Evolutionary conservation across 352 stramenopile species (phyloP), one percentile per base, ranked within the genome.

Genomic region (Phytophthora syringae): DNA sequence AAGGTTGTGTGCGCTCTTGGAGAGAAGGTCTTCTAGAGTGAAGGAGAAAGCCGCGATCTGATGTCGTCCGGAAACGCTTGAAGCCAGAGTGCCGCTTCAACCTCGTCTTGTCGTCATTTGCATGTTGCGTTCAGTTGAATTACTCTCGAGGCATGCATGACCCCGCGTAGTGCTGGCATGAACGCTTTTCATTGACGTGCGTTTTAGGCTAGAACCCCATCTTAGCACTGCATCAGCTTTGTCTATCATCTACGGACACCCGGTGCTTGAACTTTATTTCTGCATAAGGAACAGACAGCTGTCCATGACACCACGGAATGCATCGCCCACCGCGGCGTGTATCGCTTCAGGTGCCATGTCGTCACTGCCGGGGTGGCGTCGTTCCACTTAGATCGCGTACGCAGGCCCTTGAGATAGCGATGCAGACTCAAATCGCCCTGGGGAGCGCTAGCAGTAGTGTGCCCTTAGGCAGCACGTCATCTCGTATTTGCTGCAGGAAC

Each of bases 241-340:
- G 18, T 58, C 42, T 67, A 59, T 54, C 22, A 21, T 50, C 50
- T 21, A 43, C 3, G 30, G 20, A 30, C 18, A 52, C 20, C 36
- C 25, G 11, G 39, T 13, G 18, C n/a, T 13, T 37, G 16, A 27
- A 18, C 20, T 76, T 52, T 64, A 51, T 61, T 88, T 90, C 43
- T 90, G 84, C 65, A 60, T 80, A 22, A 94, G 73, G 70, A 95
- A 95, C 12, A 90, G 55, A 45, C 82, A 91, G 42, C 82, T 88
- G 44, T 95, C 88, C 67, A 92, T 87, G 3, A 67, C 75, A 11
- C 86, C 84, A 36, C 77, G 67, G 49, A 90, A 86, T 3, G 88
- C 88, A 62, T 94, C 86, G 2, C 75, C 79, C 36, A 92, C 72
- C 7, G 84, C 82, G 2, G 78, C 79, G 21, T 92, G 81, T 53